Conservation (phyloP, 257 asterid species). For the Misopates orontium region DNA sequence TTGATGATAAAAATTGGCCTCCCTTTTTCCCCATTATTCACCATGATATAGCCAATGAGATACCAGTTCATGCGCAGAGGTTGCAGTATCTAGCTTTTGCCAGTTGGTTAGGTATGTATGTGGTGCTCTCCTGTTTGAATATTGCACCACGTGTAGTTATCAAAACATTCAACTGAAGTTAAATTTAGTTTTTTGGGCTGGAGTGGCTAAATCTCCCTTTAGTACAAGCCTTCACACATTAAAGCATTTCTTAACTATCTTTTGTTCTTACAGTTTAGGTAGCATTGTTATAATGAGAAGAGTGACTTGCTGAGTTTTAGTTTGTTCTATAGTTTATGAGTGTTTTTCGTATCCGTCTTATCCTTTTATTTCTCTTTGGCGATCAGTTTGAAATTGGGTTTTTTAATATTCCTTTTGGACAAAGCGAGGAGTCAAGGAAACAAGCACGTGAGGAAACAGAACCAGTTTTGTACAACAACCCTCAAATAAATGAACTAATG, state of each 20-base stretch:
- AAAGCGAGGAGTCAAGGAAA: neutral
- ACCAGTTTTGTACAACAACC: neutral
- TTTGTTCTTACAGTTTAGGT: neutral
- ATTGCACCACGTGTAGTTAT: neutral
- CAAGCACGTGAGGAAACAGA: neutral
- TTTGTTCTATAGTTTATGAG: neutral
- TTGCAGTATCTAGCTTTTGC: conserved; percentile 66
- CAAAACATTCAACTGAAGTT: neutral
- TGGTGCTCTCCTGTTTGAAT: conserved; percentile 9
- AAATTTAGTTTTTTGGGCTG: neutral
- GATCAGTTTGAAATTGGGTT: neutral
- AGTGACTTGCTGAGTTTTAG: neutral
- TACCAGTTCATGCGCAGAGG: conserved; percentile 65
- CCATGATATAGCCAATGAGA: conserved; percentile 63
- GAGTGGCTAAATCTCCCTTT: neutral
- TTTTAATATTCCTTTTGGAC: neutral
- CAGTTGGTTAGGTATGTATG: conserved; percentile 58
- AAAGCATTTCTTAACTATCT: neutral
- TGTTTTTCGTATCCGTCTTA: neutral
- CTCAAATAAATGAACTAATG: neutral
- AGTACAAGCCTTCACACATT: neutral
- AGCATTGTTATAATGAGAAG: neutral
- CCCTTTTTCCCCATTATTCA: conserved; percentile 63
- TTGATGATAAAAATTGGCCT: conserved; percentile 66
- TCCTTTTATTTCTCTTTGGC: neutral